Evolutionary conservation across 805 yeast species (phyloP).

Genomic region (Scheffersomyces amazonensis): DNA sequence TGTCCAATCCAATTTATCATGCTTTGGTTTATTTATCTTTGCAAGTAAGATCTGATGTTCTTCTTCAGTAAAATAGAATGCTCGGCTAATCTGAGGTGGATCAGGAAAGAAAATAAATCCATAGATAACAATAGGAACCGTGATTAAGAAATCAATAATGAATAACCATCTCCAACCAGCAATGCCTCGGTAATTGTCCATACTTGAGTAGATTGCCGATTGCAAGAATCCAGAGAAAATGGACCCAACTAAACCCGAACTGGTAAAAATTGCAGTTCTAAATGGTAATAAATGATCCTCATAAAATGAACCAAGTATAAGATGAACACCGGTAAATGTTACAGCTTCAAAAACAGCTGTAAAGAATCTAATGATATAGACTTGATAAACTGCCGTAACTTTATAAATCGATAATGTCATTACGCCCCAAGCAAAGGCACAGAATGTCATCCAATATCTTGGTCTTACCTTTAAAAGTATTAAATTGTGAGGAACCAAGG

Average conservation of each 20-base stretch:
- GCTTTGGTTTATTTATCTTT: constrained; percentile 33
- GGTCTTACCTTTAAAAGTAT: constrained; percentile 53
- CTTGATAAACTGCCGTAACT: constrained; percentile 44
- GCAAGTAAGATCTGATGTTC: constrained; percentile 26
- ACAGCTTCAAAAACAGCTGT: constrained; percentile 60
- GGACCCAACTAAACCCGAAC: constrained; percentile 53
- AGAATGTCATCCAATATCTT: constrained; percentile 51
- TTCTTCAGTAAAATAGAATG: constrained; percentile 22
- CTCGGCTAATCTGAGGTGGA: constrained; percentile 41
- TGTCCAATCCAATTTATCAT: constrained; percentile 24
- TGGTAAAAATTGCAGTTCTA: constrained; percentile 53
- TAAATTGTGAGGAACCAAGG: constrained; percentile 61
- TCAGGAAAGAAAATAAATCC: constrained; percentile 63
- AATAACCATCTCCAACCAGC: constrained; percentile 73
- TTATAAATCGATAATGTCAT: constrained; percentile 51
- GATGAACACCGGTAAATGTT: constrained; percentile 54
- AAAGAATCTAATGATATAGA: constrained; percentile 58
- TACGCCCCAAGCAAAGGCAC: constrained; percentile 56
- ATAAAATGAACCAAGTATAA: constrained; percentile 53
- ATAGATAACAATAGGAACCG: constrained; percentile 54
- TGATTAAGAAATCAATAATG: constrained; percentile 57
- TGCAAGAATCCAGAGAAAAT: constrained; percentile 58
- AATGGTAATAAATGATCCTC: constrained; percentile 47
- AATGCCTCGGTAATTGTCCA: constrained; percentile 47
- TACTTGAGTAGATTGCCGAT: constrained; percentile 46